Conservation (phyloP, 257 asterid species). For the Plantago ovata region DNA sequence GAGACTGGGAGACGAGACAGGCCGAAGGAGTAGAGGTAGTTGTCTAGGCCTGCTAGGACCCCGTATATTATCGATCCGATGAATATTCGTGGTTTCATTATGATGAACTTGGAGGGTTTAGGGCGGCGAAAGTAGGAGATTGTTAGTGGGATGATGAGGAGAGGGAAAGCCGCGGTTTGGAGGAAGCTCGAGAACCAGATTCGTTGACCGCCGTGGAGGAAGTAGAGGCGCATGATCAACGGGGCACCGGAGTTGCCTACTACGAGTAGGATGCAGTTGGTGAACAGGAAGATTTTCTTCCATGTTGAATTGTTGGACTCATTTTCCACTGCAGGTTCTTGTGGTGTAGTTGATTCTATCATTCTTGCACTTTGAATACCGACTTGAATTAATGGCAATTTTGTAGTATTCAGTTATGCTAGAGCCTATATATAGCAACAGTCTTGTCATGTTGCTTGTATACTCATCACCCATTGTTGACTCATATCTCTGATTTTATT, state of each 20-base stretch:
- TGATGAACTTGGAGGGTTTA: conserved; percentile 5
- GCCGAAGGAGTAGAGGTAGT: conserved; percentile 39
- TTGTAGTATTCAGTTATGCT: no score
- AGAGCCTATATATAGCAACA: no score
- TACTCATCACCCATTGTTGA: no score
- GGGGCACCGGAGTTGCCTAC: conserved; percentile 44
- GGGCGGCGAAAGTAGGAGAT: conserved; percentile 12
- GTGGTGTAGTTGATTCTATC: no score
- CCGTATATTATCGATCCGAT: conserved; percentile 29
- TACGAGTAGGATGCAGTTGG: conserved; percentile 25
- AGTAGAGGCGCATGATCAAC: conserved; percentile 24
- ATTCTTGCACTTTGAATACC: no score
- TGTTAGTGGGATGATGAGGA: conserved; percentile 11
- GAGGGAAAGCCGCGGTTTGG: conserved; percentile 17
- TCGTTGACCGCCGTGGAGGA: conserved; percentile 34
- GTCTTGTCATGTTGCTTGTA: no score
- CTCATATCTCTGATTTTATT: no score
- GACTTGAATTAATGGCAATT: no score
- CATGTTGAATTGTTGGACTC: conserved; percentile 2
- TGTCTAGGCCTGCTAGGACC: conserved; percentile 27
- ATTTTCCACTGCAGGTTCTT: no score
- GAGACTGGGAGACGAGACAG: conserved; percentile 38
- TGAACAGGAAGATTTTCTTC: conserved; percentile 14
- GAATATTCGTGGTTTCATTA: conserved; percentile 27
- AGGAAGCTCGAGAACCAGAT: conserved; percentile 40